These are phyloP conservation scores for Pythium dissotocum DNA, from an alignment of 352 stramenopile species.

Conservation along the genomic window DNA sequence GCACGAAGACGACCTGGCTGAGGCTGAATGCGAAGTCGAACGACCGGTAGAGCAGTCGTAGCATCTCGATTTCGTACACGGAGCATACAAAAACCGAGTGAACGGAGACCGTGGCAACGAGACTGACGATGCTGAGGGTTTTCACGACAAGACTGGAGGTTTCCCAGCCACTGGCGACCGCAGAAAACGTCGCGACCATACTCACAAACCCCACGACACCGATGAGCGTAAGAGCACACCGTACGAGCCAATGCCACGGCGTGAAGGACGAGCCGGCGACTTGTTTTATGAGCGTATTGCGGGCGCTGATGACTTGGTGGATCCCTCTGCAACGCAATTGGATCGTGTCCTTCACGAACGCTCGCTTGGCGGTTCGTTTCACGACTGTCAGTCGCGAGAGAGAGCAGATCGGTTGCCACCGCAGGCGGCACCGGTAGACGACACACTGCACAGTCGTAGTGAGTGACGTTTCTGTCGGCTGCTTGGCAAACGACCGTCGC, in stretches of 20 bases:
- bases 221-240: not conserved
- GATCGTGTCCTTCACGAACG: not conserved
- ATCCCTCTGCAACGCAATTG: not conserved
- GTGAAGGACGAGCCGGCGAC: not conserved
- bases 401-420: not conserved
- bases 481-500: not conserved
- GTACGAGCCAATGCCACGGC: not conserved
- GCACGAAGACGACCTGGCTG: not conserved
- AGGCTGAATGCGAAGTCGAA: constrained; percentile 1
- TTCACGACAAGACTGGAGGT: not conserved
- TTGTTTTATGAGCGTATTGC: not conserved
- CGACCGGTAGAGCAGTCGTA: not conserved
- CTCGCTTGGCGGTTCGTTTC: not conserved
- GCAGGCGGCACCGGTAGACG: not conserved
- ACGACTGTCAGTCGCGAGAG: not conserved
- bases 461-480: not conserved
- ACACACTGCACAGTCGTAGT: not conserved
- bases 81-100: not conserved
- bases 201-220: not conserved
- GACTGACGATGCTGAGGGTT: not conserved
- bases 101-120: not conserved
- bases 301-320: not conserved
- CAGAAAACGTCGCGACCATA: not conserved
- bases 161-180: not conserved
- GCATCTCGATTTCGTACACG: constrained; percentile 3